Percentiles rank a stretch among this genome's conserved stretches.
These are phyloP conservation scores for Radiomyces spectabilis DNA, from an alignment of 192 early-diverging fungal genomes.

Conservation along the genomic window DNA sequence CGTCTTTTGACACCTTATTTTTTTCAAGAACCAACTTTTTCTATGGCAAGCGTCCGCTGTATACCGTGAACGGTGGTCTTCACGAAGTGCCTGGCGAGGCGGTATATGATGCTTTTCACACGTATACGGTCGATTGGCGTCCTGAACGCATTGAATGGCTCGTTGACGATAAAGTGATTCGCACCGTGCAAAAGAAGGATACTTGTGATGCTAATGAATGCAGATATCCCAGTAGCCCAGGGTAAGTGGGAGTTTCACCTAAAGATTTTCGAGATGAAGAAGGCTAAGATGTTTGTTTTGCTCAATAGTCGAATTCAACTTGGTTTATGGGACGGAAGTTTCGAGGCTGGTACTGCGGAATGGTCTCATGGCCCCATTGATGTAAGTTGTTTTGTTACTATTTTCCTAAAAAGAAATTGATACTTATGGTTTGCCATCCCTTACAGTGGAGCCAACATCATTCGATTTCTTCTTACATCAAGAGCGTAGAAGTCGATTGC, in stretches of 20 bases:
- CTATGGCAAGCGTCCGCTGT: slow-evolving; percentile 9
- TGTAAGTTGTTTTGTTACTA: slow-evolving; percentile 7
- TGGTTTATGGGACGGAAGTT: slow-evolving; percentile 35
- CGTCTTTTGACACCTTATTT: background rate
- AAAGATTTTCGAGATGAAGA: background rate
- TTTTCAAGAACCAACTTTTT: slow-evolving; percentile 27
- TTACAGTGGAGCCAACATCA: no score
- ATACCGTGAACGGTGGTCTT: slow-evolving; percentile 13
- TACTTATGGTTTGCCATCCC: no score
- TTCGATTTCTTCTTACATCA: no score
- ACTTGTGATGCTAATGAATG: slow-evolving; percentile 7
- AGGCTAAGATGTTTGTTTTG: background rate
- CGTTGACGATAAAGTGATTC: slow-evolving; percentile 28
- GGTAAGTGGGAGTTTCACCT: slow-evolving; percentile 5
- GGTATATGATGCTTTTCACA: slow-evolving; percentile 23
- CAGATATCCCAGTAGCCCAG: slow-evolving; percentile 13
- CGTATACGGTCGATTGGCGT: slow-evolving; percentile 33
- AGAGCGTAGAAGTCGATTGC: no score
- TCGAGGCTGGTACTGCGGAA: slow-evolving; percentile 3
- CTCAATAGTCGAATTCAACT: slow-evolving; percentile 25
- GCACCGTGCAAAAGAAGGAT: slow-evolving; percentile 20
- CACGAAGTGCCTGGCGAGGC: slow-evolving; percentile 2
- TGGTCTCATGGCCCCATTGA: slow-evolving; percentile 18
- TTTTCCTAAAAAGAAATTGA: no score
- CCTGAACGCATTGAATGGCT: slow-evolving; percentile 24